A percentile compares a stretch with the other conserved stretches of the same genome.
Evolutionary conservation across 2,329 filamentous ascomycete genomes (phyloP).

Genomic region (Laburnicola sp.): DNA sequence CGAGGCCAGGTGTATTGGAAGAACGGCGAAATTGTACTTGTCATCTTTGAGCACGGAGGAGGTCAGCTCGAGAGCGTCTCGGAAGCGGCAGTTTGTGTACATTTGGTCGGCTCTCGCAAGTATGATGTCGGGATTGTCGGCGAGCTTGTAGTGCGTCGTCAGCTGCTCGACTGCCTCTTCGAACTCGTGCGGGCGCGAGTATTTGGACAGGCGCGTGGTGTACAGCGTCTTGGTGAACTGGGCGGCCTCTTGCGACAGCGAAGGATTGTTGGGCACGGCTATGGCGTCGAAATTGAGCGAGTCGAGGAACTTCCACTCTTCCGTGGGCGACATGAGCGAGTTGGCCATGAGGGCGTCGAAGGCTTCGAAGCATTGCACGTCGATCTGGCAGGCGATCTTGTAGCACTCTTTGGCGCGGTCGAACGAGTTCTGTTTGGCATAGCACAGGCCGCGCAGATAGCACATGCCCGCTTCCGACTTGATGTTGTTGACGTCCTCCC

Average conservation of each 20-base stretch:
- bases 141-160: conserved; percentile 88
- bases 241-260: conserved; percentile 78
- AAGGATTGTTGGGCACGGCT: conserved; percentile 64
- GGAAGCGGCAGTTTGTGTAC: conserved; percentile 93
- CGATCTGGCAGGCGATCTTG: conserved; percentile 94
- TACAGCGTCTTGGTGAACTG: conserved; percentile 97
- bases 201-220: conserved; percentile 92
- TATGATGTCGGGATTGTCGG: conserved; percentile 84
- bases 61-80: conserved; percentile 81
- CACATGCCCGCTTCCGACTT: conserved; percentile 97
- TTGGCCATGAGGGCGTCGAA: conserved; percentile 99
- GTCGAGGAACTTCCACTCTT: conserved; percentile 87
- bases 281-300: conserved; percentile 89
- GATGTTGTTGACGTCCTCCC: conserved; percentile 73
- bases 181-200: conserved; percentile 82
- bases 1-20: conserved; percentile 89
- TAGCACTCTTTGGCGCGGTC: conserved; percentile 98
- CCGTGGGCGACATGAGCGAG: conserved; percentile 82
- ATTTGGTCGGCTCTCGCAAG: conserved; percentile 87
- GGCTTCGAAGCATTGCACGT: conserved; percentile 97
- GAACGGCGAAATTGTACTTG: conserved; percentile 84
- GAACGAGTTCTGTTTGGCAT: conserved; percentile 95
- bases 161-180: conserved; percentile 85
- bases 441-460: conserved; percentile 89
- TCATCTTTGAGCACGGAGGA: conserved; percentile 79